Base-by-base conservation (phyloP, 2,329 filamentous ascomycete genomes). In the Teratosphaeria nubilosa region DNA sequence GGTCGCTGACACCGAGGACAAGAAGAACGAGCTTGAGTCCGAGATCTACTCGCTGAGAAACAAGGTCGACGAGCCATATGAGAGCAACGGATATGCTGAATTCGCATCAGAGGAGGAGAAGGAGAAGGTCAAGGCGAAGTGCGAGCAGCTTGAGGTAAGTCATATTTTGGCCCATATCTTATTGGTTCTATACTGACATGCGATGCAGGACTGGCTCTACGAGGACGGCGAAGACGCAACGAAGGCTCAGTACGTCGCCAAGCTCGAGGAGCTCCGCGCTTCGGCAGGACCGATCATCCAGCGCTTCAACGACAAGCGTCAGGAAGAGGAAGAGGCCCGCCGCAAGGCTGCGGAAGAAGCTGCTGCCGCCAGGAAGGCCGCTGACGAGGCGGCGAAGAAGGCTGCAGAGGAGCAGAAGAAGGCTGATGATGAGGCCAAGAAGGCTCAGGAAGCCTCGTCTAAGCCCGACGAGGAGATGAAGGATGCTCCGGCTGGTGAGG, bases 21-120 rank as follows among this genome's bases (percentile, higher is more conserved):
- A 95, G 85, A 99, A 97, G 90, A 99, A 99, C 80, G 92, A 97
- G 78, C 88, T 99, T 56, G 94, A 99, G 82, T 86, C 90, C 25
- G 95, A 87, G 78, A 96, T 97, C 77, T 99, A 99, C 78, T 91
- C 97, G 70, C 83, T 96, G 72, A 88, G 92, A 68, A 90, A 90
- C 77, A 96, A 96, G 85, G 84, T 97, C 56, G 90, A 96, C 66
- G 91, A 95, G 69, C 83, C 90, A 67, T 96, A 95, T 74, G 60
- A 62, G 58, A 66, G 64, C 60, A 70, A 70, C 55, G 69, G 69
- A 24, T 71, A 70, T 63, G 79, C 90, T 64, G 89, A 95, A 54
- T 91, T 96, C 64, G 87, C 89, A 62, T 94, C 79, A 69, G 91
- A 96, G 5, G 90, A 95, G 53, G 92, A 97, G 84, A 96, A 96